phyloP scores from a whole-genome alignment of 2,329 filamentous ascomycete genomes.

The Dryadomyces quercivorus region DNA sequence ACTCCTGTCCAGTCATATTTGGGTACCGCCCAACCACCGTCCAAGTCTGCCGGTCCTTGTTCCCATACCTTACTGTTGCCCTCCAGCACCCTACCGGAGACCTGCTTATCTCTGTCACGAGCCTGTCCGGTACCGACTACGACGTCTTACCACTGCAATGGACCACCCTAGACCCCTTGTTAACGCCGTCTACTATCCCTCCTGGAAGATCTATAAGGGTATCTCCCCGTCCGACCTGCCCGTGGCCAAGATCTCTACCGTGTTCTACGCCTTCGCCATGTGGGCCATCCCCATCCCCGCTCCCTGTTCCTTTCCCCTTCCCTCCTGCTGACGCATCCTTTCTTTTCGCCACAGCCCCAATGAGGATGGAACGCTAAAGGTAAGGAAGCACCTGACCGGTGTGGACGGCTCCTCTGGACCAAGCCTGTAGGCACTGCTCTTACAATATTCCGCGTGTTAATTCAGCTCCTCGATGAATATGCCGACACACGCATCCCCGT shows the following conservation, averaged over 20 bases:
- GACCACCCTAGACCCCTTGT: slow-evolving; percentile 1
- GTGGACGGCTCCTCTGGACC: too few species aligned
- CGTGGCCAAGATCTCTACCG: slow-evolving; percentile 44
- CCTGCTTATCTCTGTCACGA: background rate
- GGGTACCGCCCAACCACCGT: background rate
- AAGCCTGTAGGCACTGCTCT: background rate
- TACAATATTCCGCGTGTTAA: background rate
- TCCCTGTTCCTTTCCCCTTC: background rate
- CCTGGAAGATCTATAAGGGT: slow-evolving; percentile 49
- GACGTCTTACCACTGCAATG: background rate
- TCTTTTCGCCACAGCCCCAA: slow-evolving; percentile 18
- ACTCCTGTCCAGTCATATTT: background rate
- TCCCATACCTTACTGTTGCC: background rate
- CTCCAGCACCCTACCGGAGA: background rate
- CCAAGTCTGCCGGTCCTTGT: background rate
- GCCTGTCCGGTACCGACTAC: background rate
- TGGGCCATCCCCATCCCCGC: slow-evolving; percentile 11
- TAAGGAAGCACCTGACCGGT: slow-evolving; percentile 16
- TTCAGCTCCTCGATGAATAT: slow-evolving; percentile 43
- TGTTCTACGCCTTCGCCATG: slow-evolving; percentile 54
- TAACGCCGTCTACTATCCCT: slow-evolving; percentile 47
- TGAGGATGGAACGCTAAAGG: slow-evolving; percentile 25
- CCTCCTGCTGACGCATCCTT: background rate
- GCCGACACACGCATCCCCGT: slow-evolving; percentile 48
- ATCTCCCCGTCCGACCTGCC: slow-evolving; percentile 47